Evolutionary conservation across 1,139 yeast genomes (phyloP), one percentile per base, ranked within the genome.

Genomic region (Wickerhamomyces sp.): DNA sequence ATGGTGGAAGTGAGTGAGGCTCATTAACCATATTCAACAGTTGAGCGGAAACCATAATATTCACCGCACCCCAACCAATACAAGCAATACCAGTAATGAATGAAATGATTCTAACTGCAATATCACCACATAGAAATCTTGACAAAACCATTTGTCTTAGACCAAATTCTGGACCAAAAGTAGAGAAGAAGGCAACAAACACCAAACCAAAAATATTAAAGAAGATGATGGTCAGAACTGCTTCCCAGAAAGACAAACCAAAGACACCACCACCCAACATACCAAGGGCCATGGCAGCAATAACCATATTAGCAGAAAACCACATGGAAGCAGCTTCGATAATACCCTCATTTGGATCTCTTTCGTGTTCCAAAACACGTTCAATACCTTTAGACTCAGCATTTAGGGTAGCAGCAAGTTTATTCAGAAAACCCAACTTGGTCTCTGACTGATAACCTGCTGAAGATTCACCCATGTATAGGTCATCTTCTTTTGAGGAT

Each of bases 31-130:
- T 77, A 61, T 82, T 79, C 47, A 88, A 68, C 54, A 88, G 68
- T 58, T 86, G 94, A 17, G 96, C 95, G 23, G 93, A 78, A 19
- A 88, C 83, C 76, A 88, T 85, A 45, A 87, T 84, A 62, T 88
- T 89, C 31, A 87, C 93, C 14, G 95, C 86, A 61, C 94, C 88
- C 96, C 96, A 88, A 46, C 96, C 96, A 44, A 88, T 74, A 72
- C 96, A 86, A 13, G 95, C 93, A 51, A 88, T 61, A 52, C 80
- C 75, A 57, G 88, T 88, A 53, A 88, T 69, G 28, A 81, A 58
- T 14, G 94, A 81, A 54, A 88, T 84, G 39, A 88, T 68, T 57
- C 95, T 73, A 61, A 84, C 80, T 33, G 84, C 79, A 30, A 68
- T 59, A 57, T 80, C 77, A 49, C 96, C 96, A 51, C 81, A 70